These are phyloP conservation scores for Claviceps sp. DNA, from an alignment of 2,329 filamentous ascomycete species.

Conservation along the genomic window DNA sequence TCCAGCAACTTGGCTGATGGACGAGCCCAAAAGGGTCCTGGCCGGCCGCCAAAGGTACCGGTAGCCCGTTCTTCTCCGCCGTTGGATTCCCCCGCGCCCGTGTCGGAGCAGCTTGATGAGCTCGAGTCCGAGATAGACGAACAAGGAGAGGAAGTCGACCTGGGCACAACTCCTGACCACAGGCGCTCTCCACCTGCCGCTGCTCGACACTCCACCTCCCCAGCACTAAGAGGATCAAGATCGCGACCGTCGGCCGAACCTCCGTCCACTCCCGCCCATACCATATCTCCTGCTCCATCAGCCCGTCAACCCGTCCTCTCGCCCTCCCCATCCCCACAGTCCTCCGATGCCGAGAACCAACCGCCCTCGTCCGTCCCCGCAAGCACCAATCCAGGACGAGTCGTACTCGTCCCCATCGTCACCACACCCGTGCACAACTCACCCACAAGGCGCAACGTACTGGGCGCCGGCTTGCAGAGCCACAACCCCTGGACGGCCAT, in stretches of 20 bases:
- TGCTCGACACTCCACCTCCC: not conserved
- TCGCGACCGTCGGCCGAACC: slow-evolving; percentile 12
- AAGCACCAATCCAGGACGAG: slow-evolving; percentile 30
- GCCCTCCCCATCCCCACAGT: slow-evolving; percentile 57
- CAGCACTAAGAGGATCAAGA: not conserved
- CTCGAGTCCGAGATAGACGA: slow-evolving; percentile 5
- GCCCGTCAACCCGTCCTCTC: slow-evolving; percentile 42
- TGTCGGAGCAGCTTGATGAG: slow-evolving; percentile 5
- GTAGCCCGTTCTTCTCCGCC: not conserved
- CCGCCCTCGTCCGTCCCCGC: slow-evolving; percentile 54
- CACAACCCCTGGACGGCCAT: slow-evolving; percentile 55
- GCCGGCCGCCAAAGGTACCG: slow-evolving; percentile 15
- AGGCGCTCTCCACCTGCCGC: not conserved
- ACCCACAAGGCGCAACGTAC: slow-evolving; percentile 47
- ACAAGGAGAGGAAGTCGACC: not conserved
- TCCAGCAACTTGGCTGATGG: slow-evolving; percentile 7
- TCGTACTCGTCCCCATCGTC: slow-evolving; percentile 31
- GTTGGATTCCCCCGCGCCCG: not conserved
- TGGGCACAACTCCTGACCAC: not conserved
- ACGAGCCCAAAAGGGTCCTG: slow-evolving; percentile 17
- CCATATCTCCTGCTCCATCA: slow-evolving; percentile 30
- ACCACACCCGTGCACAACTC: slow-evolving; percentile 39
- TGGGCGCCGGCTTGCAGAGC: slow-evolving; percentile 41
- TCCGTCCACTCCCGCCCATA: slow-evolving; percentile 30
- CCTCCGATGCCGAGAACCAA: slow-evolving; percentile 69